Evolutionary conservation across 164 flowering plant genomes (phyloP).

Genomic region (Aristolochia fimbriata): DNA sequence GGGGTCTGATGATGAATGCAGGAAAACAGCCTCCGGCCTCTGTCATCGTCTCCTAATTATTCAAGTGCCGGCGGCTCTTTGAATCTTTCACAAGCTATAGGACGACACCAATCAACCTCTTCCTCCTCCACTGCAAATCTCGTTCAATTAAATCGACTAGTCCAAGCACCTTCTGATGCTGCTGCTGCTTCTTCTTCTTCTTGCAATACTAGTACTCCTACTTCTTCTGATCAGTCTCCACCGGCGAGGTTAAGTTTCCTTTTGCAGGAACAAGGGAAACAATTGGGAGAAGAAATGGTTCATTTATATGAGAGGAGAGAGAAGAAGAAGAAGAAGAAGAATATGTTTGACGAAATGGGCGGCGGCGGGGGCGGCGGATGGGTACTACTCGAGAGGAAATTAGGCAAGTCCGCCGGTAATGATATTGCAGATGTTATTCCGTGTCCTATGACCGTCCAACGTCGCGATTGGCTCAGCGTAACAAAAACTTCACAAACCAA

Average conservation of each 20-base stretch:
- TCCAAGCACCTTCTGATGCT: too few species aligned
- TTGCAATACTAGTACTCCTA: neutral
- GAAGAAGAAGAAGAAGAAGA: too few species aligned
- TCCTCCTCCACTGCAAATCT: neutral
- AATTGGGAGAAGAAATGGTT: neutral
- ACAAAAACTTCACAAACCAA: constrained; percentile 56
- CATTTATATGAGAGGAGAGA: too few species aligned
- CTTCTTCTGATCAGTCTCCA: constrained; percentile 15
- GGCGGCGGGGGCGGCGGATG: constrained; percentile 14
- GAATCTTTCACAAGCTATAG: too few species aligned
- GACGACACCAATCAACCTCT: neutral
- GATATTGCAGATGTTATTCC: neutral
- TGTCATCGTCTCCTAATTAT: too few species aligned
- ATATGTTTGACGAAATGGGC: too few species aligned
- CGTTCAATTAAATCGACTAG: constrained; percentile 6
- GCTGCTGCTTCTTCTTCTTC: constrained; percentile 9
- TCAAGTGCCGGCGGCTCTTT: too few species aligned
- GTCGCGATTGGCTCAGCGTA: constrained; percentile 41
- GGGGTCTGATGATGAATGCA: too few species aligned
- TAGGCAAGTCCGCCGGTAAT: constrained; percentile 3
- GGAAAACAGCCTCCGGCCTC: too few species aligned
- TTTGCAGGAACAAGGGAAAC: constrained; percentile 24
- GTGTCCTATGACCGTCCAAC: constrained; percentile 7
- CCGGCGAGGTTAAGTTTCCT: constrained; percentile 34
- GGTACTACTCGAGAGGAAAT: constrained; percentile 14